Percentiles rank a stretch among this genome's conserved stretches.
These are phyloP conservation scores for Xylaria sp. DNA, from an alignment of 2,329 filamentous ascomycete genomes.

Conservation along the genomic window DNA sequence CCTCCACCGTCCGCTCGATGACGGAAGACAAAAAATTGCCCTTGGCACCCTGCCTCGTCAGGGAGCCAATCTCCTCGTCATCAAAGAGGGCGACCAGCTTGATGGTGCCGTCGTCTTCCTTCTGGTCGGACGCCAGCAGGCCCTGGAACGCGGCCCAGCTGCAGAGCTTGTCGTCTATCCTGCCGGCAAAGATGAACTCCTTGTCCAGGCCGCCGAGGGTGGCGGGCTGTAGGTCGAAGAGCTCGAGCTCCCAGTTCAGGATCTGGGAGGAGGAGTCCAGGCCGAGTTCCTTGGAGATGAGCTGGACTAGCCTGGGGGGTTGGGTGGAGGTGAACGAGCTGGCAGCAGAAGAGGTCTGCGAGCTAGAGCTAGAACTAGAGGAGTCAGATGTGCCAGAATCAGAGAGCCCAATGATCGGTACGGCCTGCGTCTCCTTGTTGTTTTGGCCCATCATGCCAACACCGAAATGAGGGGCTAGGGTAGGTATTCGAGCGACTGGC, in stretches of 20 bases:
- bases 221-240: constrained; percentile 90
- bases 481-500: constrained; percentile 83
- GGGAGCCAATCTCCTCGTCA: constrained; percentile 94
- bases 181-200: constrained; percentile 93
- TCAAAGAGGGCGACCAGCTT: constrained; percentile 96
- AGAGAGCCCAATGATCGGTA: constrained; percentile 81
- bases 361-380: no score
- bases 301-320: constrained; percentile 83
- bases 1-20: constrained; percentile 83
- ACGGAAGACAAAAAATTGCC: constrained; percentile 87
- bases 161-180: constrained; percentile 98
- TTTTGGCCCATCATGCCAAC: constrained; percentile 72
- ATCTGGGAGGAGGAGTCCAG: constrained; percentile 79
- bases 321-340: constrained; percentile 81
- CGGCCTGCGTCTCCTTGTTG: constrained; percentile 93
- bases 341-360: no score
- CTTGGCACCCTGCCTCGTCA: constrained; percentile 87
- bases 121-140: constrained; percentile 74
- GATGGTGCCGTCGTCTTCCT: constrained; percentile 72
- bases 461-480: constrained; percentile 93
- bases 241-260: constrained; percentile 95
- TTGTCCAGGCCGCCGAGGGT: constrained; percentile 85
- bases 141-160: constrained; percentile 90
- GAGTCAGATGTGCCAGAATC: no score
- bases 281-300: constrained; percentile 81